Evolutionary conservation across 164 flowering plant genomes (phyloP).

Genomic region (Stephania japonica): DNA sequence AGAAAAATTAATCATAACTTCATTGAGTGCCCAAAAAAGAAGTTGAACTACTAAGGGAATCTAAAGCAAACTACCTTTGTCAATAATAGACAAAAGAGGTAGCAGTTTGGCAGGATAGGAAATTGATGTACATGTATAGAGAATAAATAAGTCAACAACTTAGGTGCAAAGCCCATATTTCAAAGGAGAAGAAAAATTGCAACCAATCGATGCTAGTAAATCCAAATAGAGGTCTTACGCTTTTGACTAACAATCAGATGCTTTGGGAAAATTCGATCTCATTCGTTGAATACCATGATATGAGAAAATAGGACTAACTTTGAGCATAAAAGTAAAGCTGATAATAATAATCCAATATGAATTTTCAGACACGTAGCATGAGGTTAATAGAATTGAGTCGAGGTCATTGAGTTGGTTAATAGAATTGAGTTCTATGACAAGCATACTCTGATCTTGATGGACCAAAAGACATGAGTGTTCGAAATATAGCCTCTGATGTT

Average conservation of each 20-base stretch:
- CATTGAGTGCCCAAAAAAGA: background rate
- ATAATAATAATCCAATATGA: background rate
- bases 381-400: background rate
- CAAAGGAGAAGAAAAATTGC: background rate
- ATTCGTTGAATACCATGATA: background rate
- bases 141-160: background rate
- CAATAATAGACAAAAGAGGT: background rate
- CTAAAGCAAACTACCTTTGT: background rate
- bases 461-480: constrained; percentile 81
- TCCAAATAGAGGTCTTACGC: background rate
- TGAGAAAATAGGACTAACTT: no score
- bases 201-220: background rate
- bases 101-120: background rate
- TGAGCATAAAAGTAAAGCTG: background rate
- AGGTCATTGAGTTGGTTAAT: background rate
- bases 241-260: background rate
- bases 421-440: constrained; percentile 3
- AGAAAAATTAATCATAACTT: background rate
- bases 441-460: constrained; percentile 88
- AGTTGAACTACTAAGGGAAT: background rate
- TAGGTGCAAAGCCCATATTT: background rate
- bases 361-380: background rate
- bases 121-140: background rate
- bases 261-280: background rate
- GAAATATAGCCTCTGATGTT: constrained; percentile 77